Conservation (phyloP, 2,329 filamentous ascomycete species). For the Chaetomium olivaceum region DNA sequence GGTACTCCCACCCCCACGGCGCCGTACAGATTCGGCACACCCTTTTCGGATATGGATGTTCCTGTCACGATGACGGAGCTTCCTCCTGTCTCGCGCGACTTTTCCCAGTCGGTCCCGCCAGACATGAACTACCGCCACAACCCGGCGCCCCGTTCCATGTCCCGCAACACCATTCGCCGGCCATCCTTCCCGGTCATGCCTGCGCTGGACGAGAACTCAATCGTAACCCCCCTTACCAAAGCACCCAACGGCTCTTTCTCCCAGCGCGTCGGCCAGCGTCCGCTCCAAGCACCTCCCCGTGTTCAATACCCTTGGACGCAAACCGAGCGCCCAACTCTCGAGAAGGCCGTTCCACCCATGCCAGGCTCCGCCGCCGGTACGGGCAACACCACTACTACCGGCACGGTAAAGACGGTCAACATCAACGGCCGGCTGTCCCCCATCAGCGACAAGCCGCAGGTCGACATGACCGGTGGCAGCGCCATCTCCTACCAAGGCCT, state of each 20-base stretch:
- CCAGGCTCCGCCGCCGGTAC: constrained; percentile 27
- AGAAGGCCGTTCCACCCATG: constrained; percentile 47
- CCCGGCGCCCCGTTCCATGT: constrained; percentile 49
- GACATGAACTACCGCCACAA: constrained; percentile 77
- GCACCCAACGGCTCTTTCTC: constrained; percentile 41
- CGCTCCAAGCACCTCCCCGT: constrained; percentile 55
- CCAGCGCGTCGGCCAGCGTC: constrained; percentile 43
- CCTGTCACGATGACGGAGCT: constrained; percentile 72
- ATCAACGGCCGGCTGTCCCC: constrained; percentile 37
- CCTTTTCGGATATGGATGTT: constrained; percentile 87
- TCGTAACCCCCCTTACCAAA: constrained; percentile 33
- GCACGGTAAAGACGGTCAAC: constrained; percentile 29
- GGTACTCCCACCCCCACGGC: constrained; percentile 60
- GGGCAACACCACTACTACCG: constrained; percentile 16
- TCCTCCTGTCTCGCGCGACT: constrained; percentile 73
- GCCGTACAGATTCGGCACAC: constrained; percentile 77
- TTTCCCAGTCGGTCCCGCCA: constrained; percentile 88
- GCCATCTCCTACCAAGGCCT: constrained; percentile 75
- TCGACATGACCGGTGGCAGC: constrained; percentile 43
- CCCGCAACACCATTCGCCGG: constrained; percentile 59
- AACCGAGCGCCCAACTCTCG: constrained; percentile 47
- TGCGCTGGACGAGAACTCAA: constrained; percentile 65
- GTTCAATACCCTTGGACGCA: constrained; percentile 59
- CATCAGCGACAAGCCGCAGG: constrained; percentile 36
- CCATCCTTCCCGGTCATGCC: constrained; percentile 70